These are phyloP conservation scores for Podospora conica DNA, from an alignment of 495 filamentous ascomycete species.

Conservation along the genomic window DNA sequence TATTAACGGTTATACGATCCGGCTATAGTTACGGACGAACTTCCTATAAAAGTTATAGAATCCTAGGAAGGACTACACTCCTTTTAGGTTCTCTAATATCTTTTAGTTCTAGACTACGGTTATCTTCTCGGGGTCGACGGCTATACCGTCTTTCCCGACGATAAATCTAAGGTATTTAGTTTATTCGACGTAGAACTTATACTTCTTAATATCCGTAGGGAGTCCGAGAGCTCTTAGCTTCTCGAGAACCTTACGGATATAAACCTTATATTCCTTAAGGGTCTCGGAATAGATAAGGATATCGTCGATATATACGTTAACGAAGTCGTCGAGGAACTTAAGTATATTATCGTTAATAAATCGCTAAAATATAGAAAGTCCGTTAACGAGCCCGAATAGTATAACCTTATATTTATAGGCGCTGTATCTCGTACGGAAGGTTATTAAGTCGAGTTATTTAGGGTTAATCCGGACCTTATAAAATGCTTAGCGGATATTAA, in stretches of 20 bases:
- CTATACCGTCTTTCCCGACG: not conserved
- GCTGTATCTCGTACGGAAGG: not conserved
- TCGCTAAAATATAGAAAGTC: not conserved
- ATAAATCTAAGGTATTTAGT: not conserved
- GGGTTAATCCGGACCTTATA: too few species aligned
- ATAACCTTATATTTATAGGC: not conserved
- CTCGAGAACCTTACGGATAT: not conserved
- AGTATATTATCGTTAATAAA: not conserved
- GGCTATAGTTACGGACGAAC: not conserved
- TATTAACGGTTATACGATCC: not conserved
- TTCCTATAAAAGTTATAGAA: not conserved
- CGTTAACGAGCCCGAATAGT: not conserved
- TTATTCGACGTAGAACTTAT: not conserved
- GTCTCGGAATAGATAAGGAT: not conserved
- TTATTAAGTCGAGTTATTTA: not conserved
- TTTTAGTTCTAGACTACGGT: not conserved
- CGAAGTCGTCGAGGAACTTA: not conserved
- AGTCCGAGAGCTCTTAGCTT: not conserved
- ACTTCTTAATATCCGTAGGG: not conserved
- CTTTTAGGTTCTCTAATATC: too few species aligned
- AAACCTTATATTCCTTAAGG: not conserved
- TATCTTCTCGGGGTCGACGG: slow-evolving; percentile 5
- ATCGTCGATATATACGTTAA: not conserved
- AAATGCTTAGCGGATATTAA: not conserved
- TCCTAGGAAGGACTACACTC: not conserved